Percentiles rank a stretch among this genome's conserved stretches.
Conservation (phyloP, 495 filamentous ascomycete genomes). For the Ascodesmis nigricans region DNA sequence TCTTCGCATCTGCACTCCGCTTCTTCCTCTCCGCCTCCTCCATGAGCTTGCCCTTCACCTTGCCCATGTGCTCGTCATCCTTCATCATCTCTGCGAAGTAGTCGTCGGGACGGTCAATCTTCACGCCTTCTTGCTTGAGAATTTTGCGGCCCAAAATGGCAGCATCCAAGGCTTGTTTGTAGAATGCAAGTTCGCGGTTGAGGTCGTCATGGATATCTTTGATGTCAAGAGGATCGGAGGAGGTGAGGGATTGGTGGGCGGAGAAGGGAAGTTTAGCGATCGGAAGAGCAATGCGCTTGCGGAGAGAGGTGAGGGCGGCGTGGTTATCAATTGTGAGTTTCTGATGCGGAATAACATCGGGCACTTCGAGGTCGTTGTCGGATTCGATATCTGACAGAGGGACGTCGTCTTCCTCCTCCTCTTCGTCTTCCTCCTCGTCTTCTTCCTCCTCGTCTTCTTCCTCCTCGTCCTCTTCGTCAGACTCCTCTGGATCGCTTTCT, state of each 20-base stretch:
- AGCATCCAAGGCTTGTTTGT: slow-evolving; percentile 68
- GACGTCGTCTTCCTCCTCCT: slow-evolving; percentile 56
- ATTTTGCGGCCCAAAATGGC: slow-evolving; percentile 44
- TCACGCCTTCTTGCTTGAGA: slow-evolving; percentile 47
- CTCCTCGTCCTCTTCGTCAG: slow-evolving; percentile 26
- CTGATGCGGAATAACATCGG: slow-evolving; percentile 63
- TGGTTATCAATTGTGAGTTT: slow-evolving; percentile 96
- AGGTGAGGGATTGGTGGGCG: slow-evolving; percentile 35
- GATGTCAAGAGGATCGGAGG: slow-evolving; percentile 26
- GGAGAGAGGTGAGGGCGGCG: slow-evolving; percentile 49
- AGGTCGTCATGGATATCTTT: slow-evolving; percentile 29
- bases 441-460: slow-evolving; percentile 29
- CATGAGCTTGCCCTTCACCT: slow-evolving; percentile 78
- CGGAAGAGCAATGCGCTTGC: slow-evolving; percentile 54
- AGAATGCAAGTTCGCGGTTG: slow-evolving; percentile 70
- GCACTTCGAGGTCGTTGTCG: slow-evolving; percentile 41
- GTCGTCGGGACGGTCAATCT: slow-evolving; percentile 72
- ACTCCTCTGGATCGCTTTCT: too few relatives aligned
- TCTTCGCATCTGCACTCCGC: slow-evolving; percentile 71
- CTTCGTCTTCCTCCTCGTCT: slow-evolving; percentile 30
- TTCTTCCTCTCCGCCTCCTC: slow-evolving; percentile 85
- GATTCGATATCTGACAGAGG: slow-evolving; percentile 55
- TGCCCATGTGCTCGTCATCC: slow-evolving; percentile 92
- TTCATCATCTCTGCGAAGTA: slow-evolving; percentile 99
- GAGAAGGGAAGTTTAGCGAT: slow-evolving; percentile 33